Conservation (phyloP, 768 basidiomycete species). For the Trametes gibbosa region DNA sequence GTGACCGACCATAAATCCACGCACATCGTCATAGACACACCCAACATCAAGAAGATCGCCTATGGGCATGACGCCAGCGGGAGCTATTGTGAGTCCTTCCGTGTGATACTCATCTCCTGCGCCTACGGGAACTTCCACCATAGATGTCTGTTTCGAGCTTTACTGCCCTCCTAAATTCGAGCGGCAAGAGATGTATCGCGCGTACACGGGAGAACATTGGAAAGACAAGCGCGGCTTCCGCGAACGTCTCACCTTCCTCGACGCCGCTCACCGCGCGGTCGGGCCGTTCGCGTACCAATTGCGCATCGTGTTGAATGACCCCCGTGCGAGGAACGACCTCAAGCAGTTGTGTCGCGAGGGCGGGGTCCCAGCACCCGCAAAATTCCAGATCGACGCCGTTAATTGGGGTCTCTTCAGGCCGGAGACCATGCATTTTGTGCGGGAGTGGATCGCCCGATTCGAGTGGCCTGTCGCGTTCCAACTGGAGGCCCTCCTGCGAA, state of each 20-base stretch:
- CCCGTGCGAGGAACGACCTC: constrained; percentile 49
- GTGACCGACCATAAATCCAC: constrained; percentile 45
- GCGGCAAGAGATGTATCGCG: constrained; percentile 52
- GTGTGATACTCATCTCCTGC: background rate
- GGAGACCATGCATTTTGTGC: constrained; percentile 44
- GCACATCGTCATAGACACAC: constrained; percentile 51
- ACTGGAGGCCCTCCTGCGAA: constrained; percentile 64
- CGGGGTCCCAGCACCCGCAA: constrained; percentile 33
- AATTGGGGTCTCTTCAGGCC: constrained; percentile 48
- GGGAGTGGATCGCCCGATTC: constrained; percentile 42
- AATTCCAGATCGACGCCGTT: constrained; percentile 45
- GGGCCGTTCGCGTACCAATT: constrained; percentile 72
- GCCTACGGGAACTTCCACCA: background rate
- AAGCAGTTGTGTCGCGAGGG: constrained; percentile 51
- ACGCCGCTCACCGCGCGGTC: constrained; percentile 52
- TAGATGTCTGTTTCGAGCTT: constrained; percentile 69
- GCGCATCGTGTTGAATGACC: constrained; percentile 56
- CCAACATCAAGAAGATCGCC: constrained; percentile 56
- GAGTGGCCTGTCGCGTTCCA: constrained; percentile 76
- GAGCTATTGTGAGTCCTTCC: constrained; percentile 49
- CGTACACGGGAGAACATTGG: constrained; percentile 39
- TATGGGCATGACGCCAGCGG: constrained; percentile 54
- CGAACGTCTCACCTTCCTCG: constrained; percentile 55
- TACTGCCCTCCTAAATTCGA: constrained; percentile 64
- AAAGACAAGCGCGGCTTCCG: constrained; percentile 46